Percentiles rank a stretch among this genome's conserved stretches.
phyloP scores from a whole-genome alignment of 1,284 basidiomycete species.

The Chondrostereum purpureum region DNA sequence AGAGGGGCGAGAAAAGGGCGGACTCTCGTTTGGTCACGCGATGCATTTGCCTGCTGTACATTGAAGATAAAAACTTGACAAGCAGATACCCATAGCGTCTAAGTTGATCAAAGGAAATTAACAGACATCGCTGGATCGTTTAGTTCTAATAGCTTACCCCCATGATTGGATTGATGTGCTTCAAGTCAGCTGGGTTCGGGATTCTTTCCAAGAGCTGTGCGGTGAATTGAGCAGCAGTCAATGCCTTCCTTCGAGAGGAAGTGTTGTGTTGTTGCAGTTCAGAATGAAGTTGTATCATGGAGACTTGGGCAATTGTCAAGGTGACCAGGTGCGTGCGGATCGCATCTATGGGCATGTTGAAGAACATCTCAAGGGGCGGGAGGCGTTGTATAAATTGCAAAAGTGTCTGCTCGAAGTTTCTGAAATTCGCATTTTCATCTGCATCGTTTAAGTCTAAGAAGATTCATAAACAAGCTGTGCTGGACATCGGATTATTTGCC shows the following conservation, averaged over 20 bases:
- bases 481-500: slow-evolving; percentile 1
- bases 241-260: slow-evolving; percentile 21
- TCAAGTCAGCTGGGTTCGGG: slow-evolving; percentile 12
- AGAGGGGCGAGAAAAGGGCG: neutral
- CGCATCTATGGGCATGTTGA: slow-evolving; percentile 12
- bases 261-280: slow-evolving; percentile 18
- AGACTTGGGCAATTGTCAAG: slow-evolving; percentile 25
- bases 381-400: slow-evolving; percentile 22
- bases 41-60: neutral
- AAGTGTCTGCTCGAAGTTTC: slow-evolving; percentile 26
- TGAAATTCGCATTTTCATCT: slow-evolving; percentile 23
- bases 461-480: neutral
- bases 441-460: slow-evolving; percentile 16
- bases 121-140: no score
- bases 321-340: slow-evolving; percentile 18
- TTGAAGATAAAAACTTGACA: slow-evolving; percentile 16
- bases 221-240: slow-evolving; percentile 20
- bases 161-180: slow-evolving; percentile 19
- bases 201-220: slow-evolving; percentile 11
- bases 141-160: slow-evolving; percentile 15
- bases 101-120: neutral
- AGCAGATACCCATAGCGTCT: slow-evolving; percentile 22
- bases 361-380: slow-evolving; percentile 16
- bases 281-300: slow-evolving; percentile 30
- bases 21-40: neutral